Evolutionary conservation across 257 asterid species (phyloP), one percentile per base, ranked within the genome.

Genomic region (Capsicum pubescens): DNA sequence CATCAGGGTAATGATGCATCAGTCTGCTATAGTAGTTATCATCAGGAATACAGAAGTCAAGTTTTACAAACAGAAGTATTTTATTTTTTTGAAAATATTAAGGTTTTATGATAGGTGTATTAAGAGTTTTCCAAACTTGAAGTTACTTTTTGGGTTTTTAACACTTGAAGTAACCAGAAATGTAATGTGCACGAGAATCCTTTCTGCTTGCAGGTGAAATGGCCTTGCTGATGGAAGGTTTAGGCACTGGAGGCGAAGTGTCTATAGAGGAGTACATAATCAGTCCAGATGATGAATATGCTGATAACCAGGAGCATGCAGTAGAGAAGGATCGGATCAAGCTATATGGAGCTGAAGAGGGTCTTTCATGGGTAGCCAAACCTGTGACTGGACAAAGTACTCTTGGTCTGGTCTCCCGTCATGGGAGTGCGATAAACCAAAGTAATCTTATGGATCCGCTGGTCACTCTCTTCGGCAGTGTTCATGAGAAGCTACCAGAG

Each of bases 291-390:
- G 86, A 87, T 5, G 98, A 91, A 36, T 94, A 92, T 50, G 80
- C 84, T 1, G 93, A 89, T 10, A 84, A 16, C 90, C 91, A 89
- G 16, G 98, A 95, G 7, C 92, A 92, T n/a, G 95, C 81, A 4
- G 87, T 63, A 50, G 92, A 92, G 57, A 89, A 90, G 84, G 94
- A 91, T 39, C 91, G 83, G 13, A 93, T 97, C 88, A 95, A 91
- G 86, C 84, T 97, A 55, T 94, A 95, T 17, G 99, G 99, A 3
- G 97, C 99, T 36, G 98, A 94, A 86, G 99, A 91, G 86, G 99
- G 99, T 68, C 95, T 88, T 78, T 97, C 99, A 13, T 97, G 97
- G 97, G 83, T 95, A 13, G 99, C 99, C 59, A 93, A 93, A 83
- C 98, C 99, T 3, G 97, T 91, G 5, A 86, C 86, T 16, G 97